These are phyloP conservation scores for Fomes fomentarius DNA, from an alignment of 1,284 basidiomycete species.

Conservation along the genomic window DNA sequence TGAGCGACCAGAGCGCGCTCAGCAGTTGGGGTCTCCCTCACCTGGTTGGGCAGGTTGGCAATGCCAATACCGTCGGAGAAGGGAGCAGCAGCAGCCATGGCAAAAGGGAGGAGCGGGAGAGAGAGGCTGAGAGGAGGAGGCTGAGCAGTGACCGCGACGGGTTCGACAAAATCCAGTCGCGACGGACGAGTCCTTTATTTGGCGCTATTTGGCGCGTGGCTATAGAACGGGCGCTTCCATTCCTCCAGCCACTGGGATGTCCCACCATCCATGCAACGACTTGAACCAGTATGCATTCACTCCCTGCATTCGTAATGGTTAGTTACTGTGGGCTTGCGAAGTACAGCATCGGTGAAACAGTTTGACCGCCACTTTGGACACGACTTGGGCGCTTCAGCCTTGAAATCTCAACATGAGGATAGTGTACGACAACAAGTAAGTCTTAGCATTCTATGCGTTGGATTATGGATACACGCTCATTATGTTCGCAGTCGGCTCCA, in stretches of 20 bases:
- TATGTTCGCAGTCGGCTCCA: no score
- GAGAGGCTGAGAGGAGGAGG: slow-evolving; percentile 1
- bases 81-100: slow-evolving; percentile 26
- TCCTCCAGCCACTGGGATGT: background rate
- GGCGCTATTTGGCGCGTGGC: slow-evolving; percentile 20
- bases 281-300: no score
- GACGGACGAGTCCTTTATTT: slow-evolving; percentile 13
- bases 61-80: slow-evolving; percentile 80
- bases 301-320: no score
- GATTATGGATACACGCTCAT: no score
- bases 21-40: slow-evolving; percentile 39
- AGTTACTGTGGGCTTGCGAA: no score
- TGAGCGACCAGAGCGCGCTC: background rate
- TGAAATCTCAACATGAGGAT: no score
- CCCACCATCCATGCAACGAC: background rate
- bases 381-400: no score
- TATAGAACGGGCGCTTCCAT: slow-evolving; percentile 20
- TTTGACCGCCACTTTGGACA: no score
- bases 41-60: slow-evolving; percentile 97
- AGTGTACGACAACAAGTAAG: no score
- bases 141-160: slow-evolving; percentile 12
- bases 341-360: no score
- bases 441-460: no score
- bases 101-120: background rate
- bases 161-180: slow-evolving; percentile 20